These are phyloP conservation scores for Physcomitrium patens DNA, from an alignment of 225 moss, liverwort and hornwort genomes.

Conservation along the genomic window DNA sequence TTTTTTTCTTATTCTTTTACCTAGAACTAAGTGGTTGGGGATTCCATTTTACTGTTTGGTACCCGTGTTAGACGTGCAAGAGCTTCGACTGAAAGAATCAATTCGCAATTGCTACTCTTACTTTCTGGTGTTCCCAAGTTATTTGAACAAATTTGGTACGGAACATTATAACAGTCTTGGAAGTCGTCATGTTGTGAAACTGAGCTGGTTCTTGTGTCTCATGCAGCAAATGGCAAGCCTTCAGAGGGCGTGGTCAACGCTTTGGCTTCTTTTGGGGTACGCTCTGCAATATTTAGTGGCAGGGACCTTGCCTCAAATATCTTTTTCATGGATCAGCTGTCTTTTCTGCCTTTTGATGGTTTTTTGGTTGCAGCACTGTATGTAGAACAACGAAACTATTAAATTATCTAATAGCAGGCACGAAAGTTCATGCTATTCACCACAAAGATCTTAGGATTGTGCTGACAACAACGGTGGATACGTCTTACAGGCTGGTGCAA, in stretches of 20 bases:
- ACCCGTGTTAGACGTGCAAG: slow-evolving; percentile 12
- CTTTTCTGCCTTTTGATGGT: slow-evolving; percentile 23
- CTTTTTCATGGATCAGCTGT: slow-evolving; percentile 15
- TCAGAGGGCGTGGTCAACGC: slow-evolving; percentile 77
- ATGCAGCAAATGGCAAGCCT: slow-evolving; percentile 80
- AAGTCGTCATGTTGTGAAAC: slow-evolving; percentile 30
- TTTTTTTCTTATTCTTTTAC: not conserved
- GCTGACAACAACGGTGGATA: slow-evolving; percentile 12
- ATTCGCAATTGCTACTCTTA: slow-evolving; percentile 19
- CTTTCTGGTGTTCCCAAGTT: slow-evolving; percentile 22
- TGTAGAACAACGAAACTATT: not conserved
- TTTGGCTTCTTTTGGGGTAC: slow-evolving; percentile 89
- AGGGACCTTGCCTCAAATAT: slow-evolving; percentile 16
- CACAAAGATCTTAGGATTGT: not conserved
- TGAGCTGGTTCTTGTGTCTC: slow-evolving; percentile 34
- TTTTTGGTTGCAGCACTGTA: slow-evolving; percentile 1
- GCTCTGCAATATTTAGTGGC: slow-evolving; percentile 18
- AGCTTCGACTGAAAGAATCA: slow-evolving; percentile 22
- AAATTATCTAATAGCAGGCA: not conserved
- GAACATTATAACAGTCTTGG: slow-evolving; percentile 9
- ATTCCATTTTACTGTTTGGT: slow-evolving; percentile 2
- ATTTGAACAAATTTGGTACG: slow-evolving; percentile 20
- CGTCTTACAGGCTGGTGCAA: slow-evolving; percentile 62
- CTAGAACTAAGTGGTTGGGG: slow-evolving; percentile 23
- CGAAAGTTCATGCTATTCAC: slow-evolving; percentile 1